These are phyloP conservation scores for Dendrobium catenatum DNA, from an alignment of 106 monocot species.

Conservation along the genomic window DNA sequence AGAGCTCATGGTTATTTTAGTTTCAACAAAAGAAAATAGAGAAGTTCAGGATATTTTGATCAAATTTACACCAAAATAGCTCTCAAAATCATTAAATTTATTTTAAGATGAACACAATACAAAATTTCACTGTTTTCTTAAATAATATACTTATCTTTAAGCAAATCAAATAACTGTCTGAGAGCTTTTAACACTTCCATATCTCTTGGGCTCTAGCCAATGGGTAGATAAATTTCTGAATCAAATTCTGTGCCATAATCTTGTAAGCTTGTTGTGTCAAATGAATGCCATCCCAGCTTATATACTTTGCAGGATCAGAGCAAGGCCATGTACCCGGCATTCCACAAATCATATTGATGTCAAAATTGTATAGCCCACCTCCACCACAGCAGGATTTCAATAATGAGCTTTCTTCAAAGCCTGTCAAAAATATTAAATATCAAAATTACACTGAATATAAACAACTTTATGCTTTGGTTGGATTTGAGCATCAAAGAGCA, in stretches of 20 bases:
- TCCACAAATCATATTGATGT: conserved; percentile 26
- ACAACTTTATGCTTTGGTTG: too few species aligned
- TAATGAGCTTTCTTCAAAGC: conserved; percentile 22
- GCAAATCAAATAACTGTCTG: background rate
- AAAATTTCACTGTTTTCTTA: too few species aligned
- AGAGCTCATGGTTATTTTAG: too few species aligned
- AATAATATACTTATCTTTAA: too few species aligned
- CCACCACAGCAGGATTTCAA: conserved; percentile 34
- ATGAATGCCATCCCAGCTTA: conserved; percentile 51
- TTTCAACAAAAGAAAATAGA: too few species aligned
- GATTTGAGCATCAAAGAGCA: too few species aligned
- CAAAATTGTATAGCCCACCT: conserved; percentile 34
- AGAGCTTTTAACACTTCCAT: background rate
- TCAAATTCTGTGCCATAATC: conserved; percentile 19
- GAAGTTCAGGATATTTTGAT: too few species aligned
- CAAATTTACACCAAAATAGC: too few species aligned
- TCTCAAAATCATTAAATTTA: too few species aligned
- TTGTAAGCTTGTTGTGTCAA: conserved; percentile 30
- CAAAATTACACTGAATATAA: too few species aligned
- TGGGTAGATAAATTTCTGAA: conserved; percentile 1
- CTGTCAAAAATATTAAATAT: conserved; percentile 7
- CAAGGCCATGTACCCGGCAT: conserved; percentile 16
- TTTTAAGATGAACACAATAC: too few species aligned
- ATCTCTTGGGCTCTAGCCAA: background rate
- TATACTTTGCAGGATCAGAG: conserved; percentile 18